phyloP scores from a whole-genome alignment of 495 filamentous ascomycete species.

The Platismatia glauca region DNA sequence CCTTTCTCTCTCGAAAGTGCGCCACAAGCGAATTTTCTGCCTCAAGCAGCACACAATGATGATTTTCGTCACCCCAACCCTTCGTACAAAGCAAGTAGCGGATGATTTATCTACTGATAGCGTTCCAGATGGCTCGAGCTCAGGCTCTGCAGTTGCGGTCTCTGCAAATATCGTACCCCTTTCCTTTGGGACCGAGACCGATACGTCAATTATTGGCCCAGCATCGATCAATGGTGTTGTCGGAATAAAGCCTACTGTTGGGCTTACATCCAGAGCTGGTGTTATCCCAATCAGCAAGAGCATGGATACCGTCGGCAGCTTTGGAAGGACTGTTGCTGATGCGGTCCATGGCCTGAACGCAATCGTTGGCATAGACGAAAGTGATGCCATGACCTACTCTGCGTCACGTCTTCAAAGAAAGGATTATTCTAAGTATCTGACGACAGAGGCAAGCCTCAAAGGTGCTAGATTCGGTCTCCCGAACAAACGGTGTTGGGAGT shows the following conservation, averaged over 20 bases:
- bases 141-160: slow-evolving; percentile 36
- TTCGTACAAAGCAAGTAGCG: not conserved
- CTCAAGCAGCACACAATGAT: not conserved
- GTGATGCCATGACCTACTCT: slow-evolving; percentile 11
- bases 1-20: not conserved
- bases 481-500: slow-evolving; percentile 23
- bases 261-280: slow-evolving; percentile 43
- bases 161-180: slow-evolving; percentile 36
- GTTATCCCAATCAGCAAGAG: slow-evolving; percentile 48
- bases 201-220: slow-evolving; percentile 32
- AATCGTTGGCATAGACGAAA: slow-evolving; percentile 39
- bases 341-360: slow-evolving; percentile 47
- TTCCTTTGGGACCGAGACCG: slow-evolving; percentile 33
- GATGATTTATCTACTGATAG: slow-evolving; percentile 22
- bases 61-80: not conserved
- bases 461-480: slow-evolving; percentile 28
- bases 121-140: slow-evolving; percentile 34
- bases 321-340: slow-evolving; percentile 49
- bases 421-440: slow-evolving; percentile 14
- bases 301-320: slow-evolving; percentile 49
- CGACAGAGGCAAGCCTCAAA: slow-evolving; percentile 13
- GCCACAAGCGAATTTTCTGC: not conserved
- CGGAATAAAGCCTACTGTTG: slow-evolving; percentile 52
- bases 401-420: not conserved
- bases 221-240: slow-evolving; percentile 32